Conservation (phyloP, 1,284 basidiomycete species). For the Heimioporus retisporus region DNA sequence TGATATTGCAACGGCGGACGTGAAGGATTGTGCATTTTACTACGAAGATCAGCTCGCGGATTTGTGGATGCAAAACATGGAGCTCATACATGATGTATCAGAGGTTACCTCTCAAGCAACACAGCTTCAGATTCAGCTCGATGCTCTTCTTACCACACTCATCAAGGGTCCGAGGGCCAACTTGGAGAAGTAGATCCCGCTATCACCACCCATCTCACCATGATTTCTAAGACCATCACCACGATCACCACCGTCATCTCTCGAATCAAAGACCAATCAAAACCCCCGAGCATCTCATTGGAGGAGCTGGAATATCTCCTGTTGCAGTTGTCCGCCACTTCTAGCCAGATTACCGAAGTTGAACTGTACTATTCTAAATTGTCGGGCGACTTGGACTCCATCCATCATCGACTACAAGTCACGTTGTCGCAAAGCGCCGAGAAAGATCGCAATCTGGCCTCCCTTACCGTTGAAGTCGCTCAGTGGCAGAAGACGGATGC, state of each 20-base stretch:
- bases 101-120: background rate
- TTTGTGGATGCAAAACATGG: constrained; percentile 13
- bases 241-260: constrained; percentile 13
- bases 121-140: constrained; percentile 15
- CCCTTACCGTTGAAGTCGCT: constrained; percentile 11
- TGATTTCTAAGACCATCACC: constrained; percentile 2
- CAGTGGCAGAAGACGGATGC: constrained; percentile 6
- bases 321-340: constrained; percentile 4
- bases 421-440: constrained; percentile 2
- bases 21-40: background rate
- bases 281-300: constrained; percentile 15
- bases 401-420: constrained; percentile 4
- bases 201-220: background rate
- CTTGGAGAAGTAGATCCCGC: background rate
- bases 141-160: background rate
- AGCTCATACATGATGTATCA: background rate
- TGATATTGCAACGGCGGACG: constrained; percentile 8
- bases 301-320: constrained; percentile 23
- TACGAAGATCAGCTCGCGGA: constrained; percentile 1
- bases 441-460: constrained; percentile 10
- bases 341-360: constrained; percentile 7
- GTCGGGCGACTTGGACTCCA: background rate
- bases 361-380: constrained; percentile 1
- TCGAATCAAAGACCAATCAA: background rate
- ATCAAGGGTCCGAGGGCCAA: background rate